Conservation (phyloP, 768 basidiomycete species). For the Trametes cubensis region DNA sequence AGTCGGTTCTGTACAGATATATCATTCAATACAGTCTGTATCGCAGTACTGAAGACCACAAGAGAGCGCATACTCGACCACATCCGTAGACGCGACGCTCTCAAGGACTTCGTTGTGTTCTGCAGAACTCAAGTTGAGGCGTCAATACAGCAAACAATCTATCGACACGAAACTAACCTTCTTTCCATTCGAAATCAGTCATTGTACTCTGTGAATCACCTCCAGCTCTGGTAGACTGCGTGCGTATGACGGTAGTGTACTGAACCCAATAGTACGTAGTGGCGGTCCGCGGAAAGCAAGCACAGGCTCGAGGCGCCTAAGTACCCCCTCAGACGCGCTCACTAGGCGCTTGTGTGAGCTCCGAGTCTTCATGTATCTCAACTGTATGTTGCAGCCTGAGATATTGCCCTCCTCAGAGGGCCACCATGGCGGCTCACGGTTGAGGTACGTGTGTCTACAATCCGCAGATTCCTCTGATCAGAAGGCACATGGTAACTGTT, state of each 20-base stretch:
- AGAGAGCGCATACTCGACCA: slow-evolving; percentile 53
- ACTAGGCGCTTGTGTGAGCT: too few species aligned
- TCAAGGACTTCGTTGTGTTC: slow-evolving; percentile 63
- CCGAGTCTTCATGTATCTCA: too few species aligned
- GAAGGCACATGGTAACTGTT: too few species aligned
- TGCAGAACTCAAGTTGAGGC: slow-evolving; percentile 34
- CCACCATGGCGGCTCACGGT: too few species aligned
- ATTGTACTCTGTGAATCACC: background rate
- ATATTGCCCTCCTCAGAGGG: too few species aligned
- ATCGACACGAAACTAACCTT: slow-evolving; percentile 42
- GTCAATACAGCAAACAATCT: slow-evolving; percentile 6
- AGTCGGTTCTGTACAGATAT: slow-evolving; percentile 44
- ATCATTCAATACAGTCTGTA: background rate
- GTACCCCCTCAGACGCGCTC: too few species aligned
- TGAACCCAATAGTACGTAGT: background rate
- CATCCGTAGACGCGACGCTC: slow-evolving; percentile 66
- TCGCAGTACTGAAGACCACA: background rate
- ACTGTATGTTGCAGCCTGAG: too few species aligned
- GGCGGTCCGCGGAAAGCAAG: background rate
- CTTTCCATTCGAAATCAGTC: slow-evolving; percentile 49
- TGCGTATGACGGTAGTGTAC: background rate
- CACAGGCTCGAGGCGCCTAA: too few species aligned
- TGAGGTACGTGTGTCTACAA: too few species aligned
- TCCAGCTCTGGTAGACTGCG: too few species aligned
- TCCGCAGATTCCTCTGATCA: too few species aligned